Base-by-base conservation (phyloP, 1,284 basidiomycete species). In the Ganoderma meredithae region DNA sequence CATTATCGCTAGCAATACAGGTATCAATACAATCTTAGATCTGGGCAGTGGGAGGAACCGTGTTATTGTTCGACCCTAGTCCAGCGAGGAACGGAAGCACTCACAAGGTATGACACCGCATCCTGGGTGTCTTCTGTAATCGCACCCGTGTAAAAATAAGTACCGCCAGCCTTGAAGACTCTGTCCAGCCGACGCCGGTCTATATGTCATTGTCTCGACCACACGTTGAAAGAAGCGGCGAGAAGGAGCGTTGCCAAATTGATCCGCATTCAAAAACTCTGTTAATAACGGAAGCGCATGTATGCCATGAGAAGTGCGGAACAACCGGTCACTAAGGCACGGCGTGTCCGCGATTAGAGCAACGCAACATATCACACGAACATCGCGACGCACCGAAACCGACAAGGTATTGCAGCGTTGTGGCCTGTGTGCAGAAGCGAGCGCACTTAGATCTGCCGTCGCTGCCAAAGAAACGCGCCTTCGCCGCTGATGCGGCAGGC, bases 251-350 rank as follows among this genome's bases (percentile, higher is more conserved):
- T 15, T n/a, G 33, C 55, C 17, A 31, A 58, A 58, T 12, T 39
- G 55, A 55, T 58, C 55, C 33, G 31, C 55, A 58, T 8, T n/a
- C 40, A 25, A 17, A 0, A 7, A 17, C 22, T 33, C 15, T 43
- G 62, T 63, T 71, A 85, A 39, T 82, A 78, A 33, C 85, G 81
- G 79, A 95, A 94, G 69, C 94, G 87, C 76, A 95, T 80, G 77
- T 95, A 95, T 19, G 94, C 94, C 88, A 95, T 92, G 59, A 96
- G 83, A 66, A 96, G 81, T 13, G 94, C 94, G n/a, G 93, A 93
- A 71, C 93, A 93, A 79, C 94, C 94, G 60, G 94, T 95, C 52
- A 95, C 94, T 91, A 77, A 67, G n/a, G 60, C 17, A 36, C 47
- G 12, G 22, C 12, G 25, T 25, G 25, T 13, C 40, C 22, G 58